A percentile compares a stretch with the other conserved stretches of the same genome.
phyloP scores from a whole-genome alignment of 1,284 basidiomycete species.

The Crucibulum cyathiforme region DNA sequence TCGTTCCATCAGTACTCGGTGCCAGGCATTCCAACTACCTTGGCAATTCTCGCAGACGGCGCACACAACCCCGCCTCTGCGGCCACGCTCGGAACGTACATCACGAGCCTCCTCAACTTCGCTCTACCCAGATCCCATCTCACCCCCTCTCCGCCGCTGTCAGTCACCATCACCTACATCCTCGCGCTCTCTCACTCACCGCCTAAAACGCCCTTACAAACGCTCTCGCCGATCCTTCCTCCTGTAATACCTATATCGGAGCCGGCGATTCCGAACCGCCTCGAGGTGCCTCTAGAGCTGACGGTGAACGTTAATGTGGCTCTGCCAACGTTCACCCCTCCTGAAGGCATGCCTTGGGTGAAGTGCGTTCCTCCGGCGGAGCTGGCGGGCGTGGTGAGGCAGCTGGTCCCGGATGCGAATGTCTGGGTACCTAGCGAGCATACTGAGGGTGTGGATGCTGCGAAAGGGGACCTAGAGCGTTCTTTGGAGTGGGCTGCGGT shows the following conservation, averaged over 20 bases:
- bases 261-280: too few species aligned
- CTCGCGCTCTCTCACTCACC: conserved; percentile 82
- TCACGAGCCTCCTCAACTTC: conserved; percentile 53
- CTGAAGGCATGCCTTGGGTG: conserved; percentile 94
- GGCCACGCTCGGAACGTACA: conserved; percentile 71
- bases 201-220: conserved; percentile 76
- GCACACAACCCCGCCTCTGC: conserved; percentile 95
- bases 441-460: conserved; percentile 33
- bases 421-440: conserved; percentile 42
- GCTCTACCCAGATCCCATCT: conserved; percentile 2
- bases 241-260: conserved; percentile 22
- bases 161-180: conserved; percentile 64
- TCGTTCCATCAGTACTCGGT: conserved; percentile 60
- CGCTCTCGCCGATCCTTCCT: conserved; percentile 68
- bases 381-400: conserved; percentile 49
- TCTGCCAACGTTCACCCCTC: conserved; percentile 73
- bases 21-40: conserved; percentile 8
- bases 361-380: conserved; percentile 59
- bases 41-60: conserved; percentile 83
- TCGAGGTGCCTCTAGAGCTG: not conserved
- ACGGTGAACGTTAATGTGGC: conserved; percentile 37
- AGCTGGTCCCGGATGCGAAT: conserved; percentile 48
- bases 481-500: conserved; percentile 54
- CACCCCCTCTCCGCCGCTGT: not conserved
- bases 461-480: conserved; percentile 22